Evolutionary conservation across 2,329 filamentous ascomycete species (phyloP), one percentile per base, ranked within the genome.

Genomic region (Fusarium irregulare): DNA sequence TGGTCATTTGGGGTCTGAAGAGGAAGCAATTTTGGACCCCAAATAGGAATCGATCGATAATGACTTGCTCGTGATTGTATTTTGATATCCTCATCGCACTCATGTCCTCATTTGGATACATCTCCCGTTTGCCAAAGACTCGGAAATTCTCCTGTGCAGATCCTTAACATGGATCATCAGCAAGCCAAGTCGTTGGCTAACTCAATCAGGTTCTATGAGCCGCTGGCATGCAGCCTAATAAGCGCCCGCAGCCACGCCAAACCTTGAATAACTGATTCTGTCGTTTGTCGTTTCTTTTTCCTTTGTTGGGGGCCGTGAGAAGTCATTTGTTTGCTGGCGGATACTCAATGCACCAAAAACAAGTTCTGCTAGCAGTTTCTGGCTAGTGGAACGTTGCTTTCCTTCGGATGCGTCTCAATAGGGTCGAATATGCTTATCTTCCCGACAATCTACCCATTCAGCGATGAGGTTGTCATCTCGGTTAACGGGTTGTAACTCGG

Each of bases 241-340:
- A 58, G 45, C 51, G 13, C 50, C 27, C 44, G 21, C 34, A 58
- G 40, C n/a, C 53, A 32, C 41, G 30, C n/a, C 37, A 21, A 30
- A 27, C 40, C 59, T 32, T 23, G 28, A 55, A 46, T 30, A n/a
- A 18, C n/a, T 37, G 40, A 47, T 32, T 2, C 34, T 23, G 28
- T 14, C 34, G 3, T 51, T 53, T 27, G n/a, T 53, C 16, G 16
- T 50, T 11, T 50, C 21, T 21, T 53, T 53, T 53, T 25, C 25
- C 49, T 53, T 27, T n/a, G 20, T 50, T 50, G 60, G 60, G 61
- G 61, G 61, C 60, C 61, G 21, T n/a, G 40, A 61, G 37, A 51
- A 53, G 13, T 40, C 37, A 25, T 18, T 53, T 53, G 49, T 18
- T 37, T 44, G 44, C 20, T 37, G 34, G 34, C 34, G 34, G 18